Conservation (phyloP, 371 early-diverging fungal genomes). For the Mucor lusitanicus region DNA sequence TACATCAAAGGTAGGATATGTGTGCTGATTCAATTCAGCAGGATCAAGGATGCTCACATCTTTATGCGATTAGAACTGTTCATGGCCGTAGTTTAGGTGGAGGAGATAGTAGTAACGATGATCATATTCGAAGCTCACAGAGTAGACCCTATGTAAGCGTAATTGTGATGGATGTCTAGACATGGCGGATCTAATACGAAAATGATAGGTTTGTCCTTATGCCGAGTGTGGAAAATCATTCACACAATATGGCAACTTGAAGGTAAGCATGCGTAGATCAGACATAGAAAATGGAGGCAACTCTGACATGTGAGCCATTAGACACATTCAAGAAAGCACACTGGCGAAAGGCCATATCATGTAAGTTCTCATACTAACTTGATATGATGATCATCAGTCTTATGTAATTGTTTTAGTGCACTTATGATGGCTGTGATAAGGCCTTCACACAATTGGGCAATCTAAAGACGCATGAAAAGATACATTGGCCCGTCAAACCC, state of each 20-base stretch:
- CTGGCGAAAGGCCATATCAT: slow-evolving; percentile 70
- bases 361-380: slow-evolving; percentile 14
- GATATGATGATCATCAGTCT: not conserved
- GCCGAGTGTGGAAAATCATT: slow-evolving; percentile 53
- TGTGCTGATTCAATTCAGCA: not conserved
- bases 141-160: slow-evolving; percentile 24
- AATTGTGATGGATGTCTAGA: not conserved
- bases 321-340: slow-evolving; percentile 73
- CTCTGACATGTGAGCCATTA: slow-evolving; percentile 24
- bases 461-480: slow-evolving; percentile 79
- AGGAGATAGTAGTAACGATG: not conserved
- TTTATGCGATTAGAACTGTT: slow-evolving; percentile 6
- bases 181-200: not conserved
- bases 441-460: slow-evolving; percentile 81
- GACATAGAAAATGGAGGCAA: not conserved
- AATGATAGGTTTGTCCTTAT: slow-evolving; percentile 24
- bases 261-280: slow-evolving; percentile 34
- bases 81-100: slow-evolving; percentile 10
- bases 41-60: not conserved
- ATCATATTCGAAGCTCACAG: slow-evolving; percentile 8
- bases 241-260: slow-evolving; percentile 64
- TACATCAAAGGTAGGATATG: slow-evolving; percentile 26
- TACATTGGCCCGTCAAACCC: slow-evolving; percentile 71
- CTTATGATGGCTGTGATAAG: slow-evolving; percentile 62
- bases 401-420: slow-evolving; percentile 33